Conservation (phyloP, 352 stramenopile species). For the Phytophthora europaea region DNA sequence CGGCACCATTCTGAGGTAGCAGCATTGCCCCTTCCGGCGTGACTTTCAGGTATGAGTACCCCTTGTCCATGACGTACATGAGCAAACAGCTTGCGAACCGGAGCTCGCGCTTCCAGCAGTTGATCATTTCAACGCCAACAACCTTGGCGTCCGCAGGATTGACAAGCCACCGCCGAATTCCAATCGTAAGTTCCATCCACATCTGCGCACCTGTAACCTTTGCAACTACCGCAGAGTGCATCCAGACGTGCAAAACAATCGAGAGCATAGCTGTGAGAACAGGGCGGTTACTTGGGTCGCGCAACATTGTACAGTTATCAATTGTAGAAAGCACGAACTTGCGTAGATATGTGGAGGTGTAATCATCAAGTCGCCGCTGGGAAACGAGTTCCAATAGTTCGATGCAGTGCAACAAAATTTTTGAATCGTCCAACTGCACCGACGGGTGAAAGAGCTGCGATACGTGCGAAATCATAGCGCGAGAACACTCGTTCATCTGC, state of each 20-base stretch:
- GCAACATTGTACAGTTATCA: constrained; percentile 81
- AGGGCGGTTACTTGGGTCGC: constrained; percentile 63
- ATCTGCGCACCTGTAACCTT: constrained; percentile 72
- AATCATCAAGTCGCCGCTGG: constrained; percentile 83
- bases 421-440: constrained; percentile 84
- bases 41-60: constrained; percentile 78
- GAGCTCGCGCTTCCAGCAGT: constrained; percentile 89
- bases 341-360: constrained; percentile 86
- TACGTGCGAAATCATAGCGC: constrained; percentile 90
- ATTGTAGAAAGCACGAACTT: constrained; percentile 91
- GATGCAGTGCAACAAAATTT: constrained; percentile 88
- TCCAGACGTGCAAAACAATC: constrained; percentile 88
- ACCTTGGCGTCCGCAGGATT: constrained; percentile 66
- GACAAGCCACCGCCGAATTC: constrained; percentile 83
- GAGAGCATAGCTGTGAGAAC: constrained; percentile 86
- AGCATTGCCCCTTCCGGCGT: constrained; percentile 66
- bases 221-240: constrained; percentile 74
- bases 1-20: constrained; percentile 46
- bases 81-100: constrained; percentile 83
- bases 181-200: constrained; percentile 86
- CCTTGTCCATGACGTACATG: constrained; percentile 85
- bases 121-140: constrained; percentile 74
- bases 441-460: constrained; percentile 91
- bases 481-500: constrained; percentile 85
- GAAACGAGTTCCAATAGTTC: constrained; percentile 89